Evolutionary conservation across 805 yeast species (phyloP), one percentile per base, ranked within the genome.

Genomic region (Candida easanensis): DNA sequence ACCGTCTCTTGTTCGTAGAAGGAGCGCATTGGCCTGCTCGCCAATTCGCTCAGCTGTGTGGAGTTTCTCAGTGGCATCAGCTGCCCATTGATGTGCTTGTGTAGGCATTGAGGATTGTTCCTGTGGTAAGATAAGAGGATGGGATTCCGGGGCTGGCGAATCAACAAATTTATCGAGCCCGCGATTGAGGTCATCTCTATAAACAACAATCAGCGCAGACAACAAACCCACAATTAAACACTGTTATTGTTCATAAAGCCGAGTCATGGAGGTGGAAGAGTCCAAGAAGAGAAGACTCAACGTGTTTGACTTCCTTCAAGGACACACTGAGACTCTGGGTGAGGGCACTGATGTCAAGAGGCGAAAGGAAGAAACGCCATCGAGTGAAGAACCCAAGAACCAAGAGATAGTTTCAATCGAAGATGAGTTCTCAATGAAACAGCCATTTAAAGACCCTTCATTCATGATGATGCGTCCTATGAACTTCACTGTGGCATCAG

Each of bases 1-100:
- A 13, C 65, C 57, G n/a, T 54, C 57, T 26, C 63, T 58, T 2
- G 73, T 65, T 10, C 61, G 58, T 1, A 63, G 58, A 8, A 77
- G 64, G 18, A 61, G 55, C 17, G 53, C 50, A 52, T 73, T 74
- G 16, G 84, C 81, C 26, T 67, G 69, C n/a, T 69, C 67, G 40
- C 86, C 79, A 4, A 75, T 54, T 8, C 66, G 63, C 42, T 74
- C 79, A 0, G 82, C 84, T 13, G 68, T 65, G 1, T 69, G 58
- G 27, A 80, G 65, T 18, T 74, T 70, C 42, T 58, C 62, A 35
- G 73, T 69, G 0, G 85, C 80, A 53, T 73, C 77, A 13, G 54
- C 49, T 7, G 68, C 62, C 75, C 78, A 73, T 18, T 48, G 16
- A 1, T 31, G 38, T 13, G 43, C 21, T 6, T 22, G 23, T 22